Conservation (phyloP, 164 flowering plant genomes). For the Stephania yunnanensis region DNA sequence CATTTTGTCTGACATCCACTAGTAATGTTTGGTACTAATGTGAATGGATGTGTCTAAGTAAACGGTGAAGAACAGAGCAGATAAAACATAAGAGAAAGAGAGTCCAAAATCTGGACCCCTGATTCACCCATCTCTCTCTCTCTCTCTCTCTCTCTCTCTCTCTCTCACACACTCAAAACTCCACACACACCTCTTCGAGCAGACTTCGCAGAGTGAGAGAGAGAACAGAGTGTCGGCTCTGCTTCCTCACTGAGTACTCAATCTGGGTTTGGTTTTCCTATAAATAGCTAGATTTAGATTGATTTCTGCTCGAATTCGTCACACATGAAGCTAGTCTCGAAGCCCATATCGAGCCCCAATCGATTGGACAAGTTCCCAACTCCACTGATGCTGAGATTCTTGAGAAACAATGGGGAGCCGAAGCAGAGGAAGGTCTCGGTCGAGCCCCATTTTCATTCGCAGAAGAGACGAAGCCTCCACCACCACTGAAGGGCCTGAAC, state of each 20-base stretch:
- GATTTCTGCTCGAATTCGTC: neutral
- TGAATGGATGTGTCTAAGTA: too few relatives aligned
- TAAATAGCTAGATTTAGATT: neutral
- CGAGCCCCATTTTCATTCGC: conserved; percentile 55
- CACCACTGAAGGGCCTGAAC: conserved; percentile 45
- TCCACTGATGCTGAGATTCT: conserved; percentile 44
- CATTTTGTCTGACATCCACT: too few relatives aligned
- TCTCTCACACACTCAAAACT: neutral
- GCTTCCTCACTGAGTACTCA: neutral
- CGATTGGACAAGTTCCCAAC: conserved; percentile 60
- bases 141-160: neutral
- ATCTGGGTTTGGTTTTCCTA: neutral
- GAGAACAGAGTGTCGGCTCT: neutral
- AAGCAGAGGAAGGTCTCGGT: conserved; percentile 58
- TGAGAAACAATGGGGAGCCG: conserved; percentile 53
- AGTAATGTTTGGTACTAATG: too few relatives aligned
- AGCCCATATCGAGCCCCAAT: conserved; percentile 62
- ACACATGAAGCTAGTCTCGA: conserved; percentile 42
- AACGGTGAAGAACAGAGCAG: too few relatives aligned
- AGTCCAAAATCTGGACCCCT: neutral
- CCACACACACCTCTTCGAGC: neutral
- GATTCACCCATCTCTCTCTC: neutral
- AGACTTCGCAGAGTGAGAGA: neutral
- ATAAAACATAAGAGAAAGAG: too few relatives aligned
- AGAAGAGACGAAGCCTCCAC: conserved; percentile 22